These are phyloP conservation scores for Ganoderma sinense DNA, from an alignment of 1,284 basidiomycete species.

Conservation along the genomic window DNA sequence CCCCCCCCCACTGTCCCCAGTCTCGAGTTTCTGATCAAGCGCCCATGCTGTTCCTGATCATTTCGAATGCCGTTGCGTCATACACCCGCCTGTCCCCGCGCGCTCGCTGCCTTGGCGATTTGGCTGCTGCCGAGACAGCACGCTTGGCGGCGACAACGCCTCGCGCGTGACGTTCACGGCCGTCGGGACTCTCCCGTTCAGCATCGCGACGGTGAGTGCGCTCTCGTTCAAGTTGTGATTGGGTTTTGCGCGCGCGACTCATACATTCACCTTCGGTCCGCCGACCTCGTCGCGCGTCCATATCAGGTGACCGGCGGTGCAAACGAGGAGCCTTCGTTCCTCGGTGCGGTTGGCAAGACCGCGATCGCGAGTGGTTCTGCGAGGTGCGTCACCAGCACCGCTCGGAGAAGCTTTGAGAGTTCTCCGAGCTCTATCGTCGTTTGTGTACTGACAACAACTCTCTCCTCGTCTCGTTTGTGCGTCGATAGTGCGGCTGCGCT, in stretches of 20 bases:
- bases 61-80: constrained; percentile 13
- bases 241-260: neutral
- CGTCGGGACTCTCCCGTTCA: constrained; percentile 20
- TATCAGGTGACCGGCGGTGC: neutral
- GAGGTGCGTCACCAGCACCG: constrained; percentile 19
- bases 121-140: constrained; percentile 1
- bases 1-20: neutral
- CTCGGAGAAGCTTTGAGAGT: neutral
- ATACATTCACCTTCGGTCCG: neutral
- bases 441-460: neutral
- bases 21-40: constrained; percentile 15
- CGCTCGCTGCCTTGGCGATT: too few species aligned
- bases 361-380: constrained; percentile 18
- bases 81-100: constrained; percentile 2
- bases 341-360: constrained; percentile 25
- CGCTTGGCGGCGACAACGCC: constrained; percentile 14
- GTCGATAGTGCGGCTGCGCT: constrained; percentile 17
- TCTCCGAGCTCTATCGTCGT: neutral
- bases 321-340: constrained; percentile 6
- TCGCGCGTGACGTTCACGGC: constrained; percentile 22
- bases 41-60: constrained; percentile 24
- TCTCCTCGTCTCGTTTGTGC: neutral
- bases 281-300: neutral
- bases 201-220: constrained; percentile 20
- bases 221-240: neutral